Evolutionary conservation across 2,329 filamentous ascomycete genomes (phyloP).

Genomic region (Coleophoma crateriformis): DNA sequence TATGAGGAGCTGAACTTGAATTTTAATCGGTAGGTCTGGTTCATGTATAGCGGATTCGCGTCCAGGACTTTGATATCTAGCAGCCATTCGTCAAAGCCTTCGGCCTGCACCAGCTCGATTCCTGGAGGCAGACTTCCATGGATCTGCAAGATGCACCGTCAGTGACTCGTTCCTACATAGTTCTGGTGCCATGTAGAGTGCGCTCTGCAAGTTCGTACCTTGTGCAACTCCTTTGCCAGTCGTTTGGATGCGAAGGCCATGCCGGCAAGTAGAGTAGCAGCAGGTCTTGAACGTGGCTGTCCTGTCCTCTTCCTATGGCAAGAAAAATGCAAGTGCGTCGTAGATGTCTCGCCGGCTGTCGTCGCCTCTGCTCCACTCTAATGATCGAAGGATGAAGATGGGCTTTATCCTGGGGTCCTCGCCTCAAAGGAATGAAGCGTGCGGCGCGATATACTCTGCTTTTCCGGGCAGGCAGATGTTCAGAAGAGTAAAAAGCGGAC

Average conservation of each 20-base stretch:
- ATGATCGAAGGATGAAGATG: no score
- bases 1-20: conserved; percentile 82
- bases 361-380: no score
- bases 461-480: no score
- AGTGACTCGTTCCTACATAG: not conserved
- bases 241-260: conserved; percentile 44
- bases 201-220: conserved; percentile 33
- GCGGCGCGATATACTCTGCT: no score
- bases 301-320: no score
- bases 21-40: conserved; percentile 76
- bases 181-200: not conserved
- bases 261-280: not conserved
- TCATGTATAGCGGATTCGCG: conserved; percentile 78
- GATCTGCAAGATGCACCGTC: conserved; percentile 15
- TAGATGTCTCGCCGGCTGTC: no score
- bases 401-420: no score
- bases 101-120: conserved; percentile 74
- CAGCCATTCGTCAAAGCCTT: conserved; percentile 83
- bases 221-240: conserved; percentile 52
- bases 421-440: no score
- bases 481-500: no score
- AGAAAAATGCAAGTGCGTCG: no score
- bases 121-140: conserved; percentile 44
- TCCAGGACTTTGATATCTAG: conserved; percentile 92
- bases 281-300: no score